Evolutionary conservation across 2,329 filamentous ascomycete genomes (phyloP).

Genomic region (Berkeleyomyces basicola): DNA sequence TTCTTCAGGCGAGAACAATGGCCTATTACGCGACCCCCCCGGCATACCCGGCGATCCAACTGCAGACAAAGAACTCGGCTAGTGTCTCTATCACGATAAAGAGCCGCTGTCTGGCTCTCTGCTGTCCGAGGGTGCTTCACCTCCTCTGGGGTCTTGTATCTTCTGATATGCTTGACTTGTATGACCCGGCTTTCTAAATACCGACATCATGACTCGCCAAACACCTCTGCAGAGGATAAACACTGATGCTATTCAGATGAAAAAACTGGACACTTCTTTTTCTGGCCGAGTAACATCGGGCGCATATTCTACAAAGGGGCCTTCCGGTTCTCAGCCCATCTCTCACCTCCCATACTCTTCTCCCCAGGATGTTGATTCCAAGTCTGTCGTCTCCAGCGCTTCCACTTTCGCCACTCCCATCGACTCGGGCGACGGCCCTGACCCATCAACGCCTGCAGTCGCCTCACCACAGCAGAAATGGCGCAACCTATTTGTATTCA

Average conservation of each 20-base stretch:
- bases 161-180: background rate
- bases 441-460: background rate
- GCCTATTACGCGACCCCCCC: background rate
- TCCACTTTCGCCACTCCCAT: no score
- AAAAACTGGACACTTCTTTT: background rate
- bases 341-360: background rate
- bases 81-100: background rate
- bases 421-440: background rate
- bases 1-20: background rate
- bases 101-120: background rate
- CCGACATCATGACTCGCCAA: background rate
- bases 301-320: background rate
- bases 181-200: background rate
- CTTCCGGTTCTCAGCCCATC: background rate
- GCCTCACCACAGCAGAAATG: slow-evolving; percentile 17
- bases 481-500: slow-evolving; percentile 53
- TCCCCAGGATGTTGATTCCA: no score
- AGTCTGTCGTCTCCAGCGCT: no score
- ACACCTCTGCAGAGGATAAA: background rate
- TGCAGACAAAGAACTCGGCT: background rate
- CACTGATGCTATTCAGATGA: background rate
- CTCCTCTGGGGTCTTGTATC: background rate
- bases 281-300: background rate
- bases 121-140: background rate
- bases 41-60: background rate